Evolutionary conservation across 345 rosid species (phyloP).

Genomic region (Viola odorata): DNA sequence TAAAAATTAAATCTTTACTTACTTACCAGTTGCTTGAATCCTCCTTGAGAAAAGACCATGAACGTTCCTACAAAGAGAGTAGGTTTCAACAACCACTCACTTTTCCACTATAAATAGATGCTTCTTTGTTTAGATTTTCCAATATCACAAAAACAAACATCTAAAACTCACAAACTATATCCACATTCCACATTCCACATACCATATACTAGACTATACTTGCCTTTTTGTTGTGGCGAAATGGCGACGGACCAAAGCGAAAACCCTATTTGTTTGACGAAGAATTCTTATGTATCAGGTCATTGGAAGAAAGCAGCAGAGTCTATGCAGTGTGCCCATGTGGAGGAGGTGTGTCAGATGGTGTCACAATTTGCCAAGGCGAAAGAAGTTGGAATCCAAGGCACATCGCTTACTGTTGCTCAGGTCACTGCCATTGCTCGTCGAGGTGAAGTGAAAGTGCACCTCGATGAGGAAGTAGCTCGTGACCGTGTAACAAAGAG

Average conservation of each 20-base stretch:
- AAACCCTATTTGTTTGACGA: constrained; percentile 2
- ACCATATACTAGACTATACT: background rate
- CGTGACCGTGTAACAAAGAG: constrained; percentile 32
- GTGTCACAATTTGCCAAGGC: constrained; percentile 27
- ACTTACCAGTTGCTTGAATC: too few relatives aligned
- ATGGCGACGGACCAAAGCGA: constrained; percentile 6
- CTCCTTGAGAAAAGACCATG: too few relatives aligned
- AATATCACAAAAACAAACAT: background rate
- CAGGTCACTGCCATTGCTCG: constrained; percentile 39
- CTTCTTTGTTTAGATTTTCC: background rate
- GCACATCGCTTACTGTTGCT: constrained; percentile 38
- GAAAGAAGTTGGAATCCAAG: constrained; percentile 26
- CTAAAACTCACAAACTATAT: background rate
- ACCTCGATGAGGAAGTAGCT: constrained; percentile 25
- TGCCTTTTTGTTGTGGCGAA: background rate
- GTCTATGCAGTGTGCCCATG: constrained; percentile 24
- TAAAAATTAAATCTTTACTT: too few relatives aligned
- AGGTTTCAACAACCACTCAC: too few relatives aligned
- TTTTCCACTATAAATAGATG: constrained; percentile 1
- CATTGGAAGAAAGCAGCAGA: constrained; percentile 39
- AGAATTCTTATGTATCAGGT: constrained; percentile 3
- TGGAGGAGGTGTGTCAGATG: constrained; percentile 30
- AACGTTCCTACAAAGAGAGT: too few relatives aligned
- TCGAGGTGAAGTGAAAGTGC: constrained; percentile 15
- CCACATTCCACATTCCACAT: background rate